A percentile compares a stretch with the other conserved stretches of the same genome.
phyloP scores from a whole-genome alignment of 2,329 filamentous ascomycete genomes.

The Plenodomus lindquistii region DNA sequence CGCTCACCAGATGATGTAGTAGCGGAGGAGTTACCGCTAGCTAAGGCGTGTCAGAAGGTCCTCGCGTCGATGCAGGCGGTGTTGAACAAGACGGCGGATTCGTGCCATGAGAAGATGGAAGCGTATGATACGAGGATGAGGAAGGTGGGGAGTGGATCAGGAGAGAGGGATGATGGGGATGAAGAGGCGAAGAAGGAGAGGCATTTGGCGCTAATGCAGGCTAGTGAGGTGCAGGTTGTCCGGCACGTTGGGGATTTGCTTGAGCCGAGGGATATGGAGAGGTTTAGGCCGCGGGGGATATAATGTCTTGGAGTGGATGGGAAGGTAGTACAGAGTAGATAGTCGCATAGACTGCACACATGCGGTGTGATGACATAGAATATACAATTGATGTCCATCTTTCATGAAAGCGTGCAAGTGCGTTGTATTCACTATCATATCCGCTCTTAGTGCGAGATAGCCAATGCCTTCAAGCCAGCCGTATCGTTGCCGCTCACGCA shows the following conservation, averaged over 20 bases:
- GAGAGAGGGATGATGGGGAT: conserved; percentile 45
- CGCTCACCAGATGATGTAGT: conserved; percentile 72
- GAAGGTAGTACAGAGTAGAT: no score
- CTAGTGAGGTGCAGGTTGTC: conserved; percentile 85
- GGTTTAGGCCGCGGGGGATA: conserved; percentile 58
- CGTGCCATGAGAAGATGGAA: conserved; percentile 67
- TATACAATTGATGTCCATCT: no score
- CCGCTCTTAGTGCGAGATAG: no score
- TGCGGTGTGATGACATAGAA: no score
- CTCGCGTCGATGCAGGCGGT: conserved; percentile 91
- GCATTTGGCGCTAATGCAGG: conserved; percentile 74
- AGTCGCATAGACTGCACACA: no score
- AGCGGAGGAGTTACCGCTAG: conserved; percentile 76
- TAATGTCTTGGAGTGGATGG: conserved; percentile 5
- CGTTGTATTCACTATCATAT: background rate
- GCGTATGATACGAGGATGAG: conserved; percentile 50
- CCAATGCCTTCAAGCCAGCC: background rate
- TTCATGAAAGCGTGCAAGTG: no score
- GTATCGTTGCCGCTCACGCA: background rate
- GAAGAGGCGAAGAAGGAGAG: conserved; percentile 58
- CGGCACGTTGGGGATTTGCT: conserved; percentile 72
- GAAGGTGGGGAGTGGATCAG: conserved; percentile 50
- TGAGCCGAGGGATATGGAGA: conserved; percentile 66
- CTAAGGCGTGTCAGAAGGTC: conserved; percentile 81
- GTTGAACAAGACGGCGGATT: conserved; percentile 67